phyloP scores from a whole-genome alignment of 2,329 filamentous ascomycete genomes.

The Paracorniculantispora psalliotae region DNA sequence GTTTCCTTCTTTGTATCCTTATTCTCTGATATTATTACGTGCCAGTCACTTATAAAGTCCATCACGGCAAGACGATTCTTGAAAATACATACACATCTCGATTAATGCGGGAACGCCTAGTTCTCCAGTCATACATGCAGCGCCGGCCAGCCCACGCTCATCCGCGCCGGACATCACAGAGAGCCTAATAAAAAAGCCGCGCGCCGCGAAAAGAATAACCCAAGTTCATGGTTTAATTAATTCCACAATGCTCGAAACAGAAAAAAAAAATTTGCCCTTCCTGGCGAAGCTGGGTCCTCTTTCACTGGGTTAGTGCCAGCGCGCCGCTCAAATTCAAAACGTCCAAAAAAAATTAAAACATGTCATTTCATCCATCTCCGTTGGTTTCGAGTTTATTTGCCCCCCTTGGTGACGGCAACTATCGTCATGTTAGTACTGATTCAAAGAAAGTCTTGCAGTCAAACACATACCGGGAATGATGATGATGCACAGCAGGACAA shows the following conservation, averaged over 20 bases:
- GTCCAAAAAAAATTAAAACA: slow-evolving; percentile 1
- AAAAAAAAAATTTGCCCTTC: slow-evolving; percentile 24
- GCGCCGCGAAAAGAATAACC: slow-evolving; percentile 27
- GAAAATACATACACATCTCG: slow-evolving; percentile 28
- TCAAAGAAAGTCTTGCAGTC: not conserved
- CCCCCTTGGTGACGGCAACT: slow-evolving; percentile 17
- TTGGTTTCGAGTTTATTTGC: not conserved
- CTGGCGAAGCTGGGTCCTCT: no score
- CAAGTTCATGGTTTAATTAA: slow-evolving; percentile 28
- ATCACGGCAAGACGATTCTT: not conserved
- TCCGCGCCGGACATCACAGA: not conserved
- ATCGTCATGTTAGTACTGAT: not conserved
- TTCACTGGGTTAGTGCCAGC: slow-evolving; percentile 6
- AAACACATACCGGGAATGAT: slow-evolving; percentile 61
- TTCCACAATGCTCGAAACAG: slow-evolving; percentile 32
- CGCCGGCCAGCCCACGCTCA: not conserved
- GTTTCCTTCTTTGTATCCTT: not conserved
- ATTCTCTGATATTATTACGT: not conserved
- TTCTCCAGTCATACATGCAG: slow-evolving; percentile 43
- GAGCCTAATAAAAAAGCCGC: no score
- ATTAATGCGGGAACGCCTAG: slow-evolving; percentile 44
- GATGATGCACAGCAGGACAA: slow-evolving; percentile 88
- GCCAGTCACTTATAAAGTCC: not conserved
- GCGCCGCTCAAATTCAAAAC: slow-evolving; percentile 12
- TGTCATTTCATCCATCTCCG: not conserved